Conservation (phyloP, 2,329 filamentous ascomycete genomes). For the Phoma sp. region DNA sequence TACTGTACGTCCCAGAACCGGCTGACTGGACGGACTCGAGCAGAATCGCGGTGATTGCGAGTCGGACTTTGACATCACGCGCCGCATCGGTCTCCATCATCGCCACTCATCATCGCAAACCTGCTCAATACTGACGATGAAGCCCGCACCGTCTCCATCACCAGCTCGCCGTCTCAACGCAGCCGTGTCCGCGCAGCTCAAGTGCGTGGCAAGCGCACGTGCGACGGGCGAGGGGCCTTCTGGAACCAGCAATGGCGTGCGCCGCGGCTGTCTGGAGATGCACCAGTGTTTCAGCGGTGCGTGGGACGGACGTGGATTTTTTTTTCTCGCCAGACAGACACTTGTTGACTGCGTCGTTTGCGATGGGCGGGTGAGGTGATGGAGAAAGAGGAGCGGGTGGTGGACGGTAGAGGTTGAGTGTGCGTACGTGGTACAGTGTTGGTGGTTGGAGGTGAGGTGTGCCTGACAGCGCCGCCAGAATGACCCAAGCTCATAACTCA, state of each 20-base stretch:
- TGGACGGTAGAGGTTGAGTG: neutral
- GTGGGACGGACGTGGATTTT: conserved; percentile 1
- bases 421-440: neutral
- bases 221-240: conserved; percentile 9
- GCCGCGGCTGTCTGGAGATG: conserved; percentile 8
- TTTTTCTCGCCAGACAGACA: neutral
- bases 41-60: conserved; percentile 11
- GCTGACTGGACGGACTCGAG: conserved; percentile 9
- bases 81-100: conserved; percentile 8
- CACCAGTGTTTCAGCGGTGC: conserved; percentile 17
- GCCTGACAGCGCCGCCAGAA: conserved; percentile 1
- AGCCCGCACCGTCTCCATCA: conserved; percentile 13
- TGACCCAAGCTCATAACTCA: too few species aligned
- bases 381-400: neutral
- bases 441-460: neutral
- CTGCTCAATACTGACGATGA: conserved; percentile 2
- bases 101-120: conserved; percentile 12
- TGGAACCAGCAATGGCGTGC: conserved; percentile 9
- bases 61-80: neutral
- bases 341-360: neutral
- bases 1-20: neutral
- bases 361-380: neutral
- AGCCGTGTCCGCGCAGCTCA: conserved; percentile 8
- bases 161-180: conserved; percentile 10
- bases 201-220: conserved; percentile 4